A percentile compares a stretch with the other conserved stretches of the same genome.
These are phyloP conservation scores for Fusarium sp. DNA, from an alignment of 2,329 filamentous ascomycete species.

Conservation along the genomic window DNA sequence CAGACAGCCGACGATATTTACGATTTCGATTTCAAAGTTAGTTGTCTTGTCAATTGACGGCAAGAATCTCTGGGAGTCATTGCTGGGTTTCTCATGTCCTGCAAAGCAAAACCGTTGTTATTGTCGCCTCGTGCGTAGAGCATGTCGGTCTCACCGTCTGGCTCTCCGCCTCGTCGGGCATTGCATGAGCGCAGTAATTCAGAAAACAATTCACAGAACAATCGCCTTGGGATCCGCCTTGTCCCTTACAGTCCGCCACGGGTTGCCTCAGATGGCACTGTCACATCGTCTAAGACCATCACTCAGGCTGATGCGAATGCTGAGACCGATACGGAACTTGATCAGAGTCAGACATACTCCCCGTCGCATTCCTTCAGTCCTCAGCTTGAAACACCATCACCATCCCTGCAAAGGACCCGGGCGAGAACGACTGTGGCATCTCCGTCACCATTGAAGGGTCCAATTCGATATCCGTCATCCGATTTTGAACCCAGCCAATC, in stretches of 20 bases:
- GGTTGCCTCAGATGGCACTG: constrained; percentile 49
- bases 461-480: constrained; percentile 31
- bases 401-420: constrained; percentile 36
- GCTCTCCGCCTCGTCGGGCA: constrained; percentile 46
- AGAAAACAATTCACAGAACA: constrained; percentile 47
- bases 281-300: constrained; percentile 38
- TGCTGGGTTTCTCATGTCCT: constrained; percentile 36
- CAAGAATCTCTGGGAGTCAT: constrained; percentile 12
- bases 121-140: constrained; percentile 46
- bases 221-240: constrained; percentile 51
- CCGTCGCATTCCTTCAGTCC: constrained; percentile 38
- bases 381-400: constrained; percentile 42
- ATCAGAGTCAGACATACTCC: constrained; percentile 24
- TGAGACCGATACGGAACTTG: constrained; percentile 38
- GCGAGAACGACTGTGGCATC: constrained; percentile 31
- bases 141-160: constrained; percentile 50
- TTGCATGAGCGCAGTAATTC: constrained; percentile 47
- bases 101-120: constrained; percentile 30
- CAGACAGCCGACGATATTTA: constrained; percentile 13
- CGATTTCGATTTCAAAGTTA: constrained; percentile 2
- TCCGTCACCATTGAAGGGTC: constrained; percentile 35
- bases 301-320: constrained; percentile 42
- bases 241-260: constrained; percentile 55
- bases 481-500: constrained; percentile 33
- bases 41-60: constrained; percentile 27